phyloP scores from a whole-genome alignment of 2,329 filamentous ascomycete species.

The Rachicladosporium sp. region DNA sequence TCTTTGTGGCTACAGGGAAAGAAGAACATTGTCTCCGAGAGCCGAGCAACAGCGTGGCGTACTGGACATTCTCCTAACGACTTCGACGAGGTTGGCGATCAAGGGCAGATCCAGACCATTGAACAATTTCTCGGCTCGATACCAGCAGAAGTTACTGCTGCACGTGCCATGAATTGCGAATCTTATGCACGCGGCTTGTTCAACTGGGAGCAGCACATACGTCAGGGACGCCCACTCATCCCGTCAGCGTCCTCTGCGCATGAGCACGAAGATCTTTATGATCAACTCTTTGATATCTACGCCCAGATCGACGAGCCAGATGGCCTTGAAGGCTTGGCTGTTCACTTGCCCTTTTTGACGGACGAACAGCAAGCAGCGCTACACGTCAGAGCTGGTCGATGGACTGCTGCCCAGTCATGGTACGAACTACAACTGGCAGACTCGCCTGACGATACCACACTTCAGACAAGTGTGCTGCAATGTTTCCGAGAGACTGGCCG shows the following conservation, averaged over 20 bases:
- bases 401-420: conserved; percentile 94
- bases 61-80: conserved; percentile 31
- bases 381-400: conserved; percentile 83
- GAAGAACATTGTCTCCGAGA: conserved; percentile 37
- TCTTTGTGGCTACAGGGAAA: conserved; percentile 82
- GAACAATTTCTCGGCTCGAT: conserved; percentile 60
- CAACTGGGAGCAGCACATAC: conserved; percentile 85
- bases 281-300: conserved; percentile 81
- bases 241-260: conserved; percentile 27
- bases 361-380: conserved; percentile 88
- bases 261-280: conserved; percentile 42
- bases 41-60: conserved; percentile 29
- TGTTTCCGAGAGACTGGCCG: conserved; percentile 94
- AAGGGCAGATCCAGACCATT: conserved; percentile 50
- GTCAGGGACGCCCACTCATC: conserved; percentile 33
- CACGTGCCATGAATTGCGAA: conserved; percentile 81
- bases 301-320: conserved; percentile 96
- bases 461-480: conserved; percentile 71
- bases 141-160: conserved; percentile 61
- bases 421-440: conserved; percentile 83
- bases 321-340: conserved; percentile 85
- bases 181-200: conserved; percentile 88
- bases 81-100: conserved; percentile 39
- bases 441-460: conserved; percentile 60
- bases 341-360: conserved; percentile 73